Conservation (phyloP, 805 yeast species). For the Candida yuanshanica region DNA sequence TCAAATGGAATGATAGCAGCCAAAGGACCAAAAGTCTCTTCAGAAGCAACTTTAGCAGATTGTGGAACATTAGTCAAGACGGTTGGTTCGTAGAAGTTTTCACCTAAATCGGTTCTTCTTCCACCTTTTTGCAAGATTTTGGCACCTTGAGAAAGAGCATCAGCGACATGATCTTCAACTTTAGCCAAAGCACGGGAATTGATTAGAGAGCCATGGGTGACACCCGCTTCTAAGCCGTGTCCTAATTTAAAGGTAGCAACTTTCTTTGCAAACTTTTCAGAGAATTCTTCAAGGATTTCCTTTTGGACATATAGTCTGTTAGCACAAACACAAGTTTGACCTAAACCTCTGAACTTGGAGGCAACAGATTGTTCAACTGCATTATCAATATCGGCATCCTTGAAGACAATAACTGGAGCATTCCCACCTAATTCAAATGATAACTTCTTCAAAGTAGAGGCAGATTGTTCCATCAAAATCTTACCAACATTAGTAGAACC, state of each 20-base stretch:
- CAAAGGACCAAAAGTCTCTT: slow-evolving; percentile 65
- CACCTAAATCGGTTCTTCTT: slow-evolving; percentile 41
- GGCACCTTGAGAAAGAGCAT: slow-evolving; percentile 53
- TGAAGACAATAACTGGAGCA: slow-evolving; percentile 58
- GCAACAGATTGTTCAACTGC: slow-evolving; percentile 50
- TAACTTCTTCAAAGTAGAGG: slow-evolving; percentile 53
- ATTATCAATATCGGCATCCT: slow-evolving; percentile 51
- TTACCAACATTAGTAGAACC: slow-evolving; percentile 63
- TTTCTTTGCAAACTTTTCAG: slow-evolving; percentile 35
- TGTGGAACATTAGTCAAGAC: slow-evolving; percentile 46
- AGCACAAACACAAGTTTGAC: slow-evolving; percentile 65
- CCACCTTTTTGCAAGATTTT: slow-evolving; percentile 47
- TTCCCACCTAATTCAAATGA: slow-evolving; percentile 66
- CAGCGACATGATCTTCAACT: slow-evolving; percentile 47
- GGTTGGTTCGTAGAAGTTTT: slow-evolving; percentile 49
- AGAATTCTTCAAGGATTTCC: slow-evolving; percentile 43
- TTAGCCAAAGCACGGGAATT: slow-evolving; percentile 45
- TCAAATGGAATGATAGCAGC: slow-evolving; percentile 52
- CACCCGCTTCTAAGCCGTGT: slow-evolving; percentile 44
- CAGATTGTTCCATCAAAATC: slow-evolving; percentile 49
- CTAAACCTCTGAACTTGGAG: slow-evolving; percentile 55
- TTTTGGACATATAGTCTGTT: slow-evolving; percentile 53
- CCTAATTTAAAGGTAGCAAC: slow-evolving; percentile 48
- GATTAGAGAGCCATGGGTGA: slow-evolving; percentile 55
- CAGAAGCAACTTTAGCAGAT: slow-evolving; percentile 43